Conservation (phyloP, 202 grass and related monocot species). For the Saccharum hybrid region DNA sequence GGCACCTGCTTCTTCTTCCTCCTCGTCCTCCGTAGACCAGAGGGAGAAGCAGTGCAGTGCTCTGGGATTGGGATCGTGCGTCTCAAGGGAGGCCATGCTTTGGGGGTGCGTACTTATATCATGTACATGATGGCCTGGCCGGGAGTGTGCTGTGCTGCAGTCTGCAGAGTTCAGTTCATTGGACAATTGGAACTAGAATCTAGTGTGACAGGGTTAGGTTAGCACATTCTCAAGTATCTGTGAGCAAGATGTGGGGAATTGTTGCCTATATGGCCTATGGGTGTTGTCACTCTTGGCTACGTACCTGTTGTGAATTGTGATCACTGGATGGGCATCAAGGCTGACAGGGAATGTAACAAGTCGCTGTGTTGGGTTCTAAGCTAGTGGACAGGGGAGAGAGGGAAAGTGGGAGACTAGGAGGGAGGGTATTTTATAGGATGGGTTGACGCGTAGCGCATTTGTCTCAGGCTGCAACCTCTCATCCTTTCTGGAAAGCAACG, state of each 20-base stretch:
- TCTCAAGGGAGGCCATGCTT: slow-evolving; percentile 47
- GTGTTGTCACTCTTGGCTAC: too few species aligned
- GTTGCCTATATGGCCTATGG: slow-evolving; percentile 34
- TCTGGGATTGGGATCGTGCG: slow-evolving; percentile 16
- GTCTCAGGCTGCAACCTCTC: slow-evolving; percentile 2
- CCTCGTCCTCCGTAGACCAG: neutral
- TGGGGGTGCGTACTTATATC: slow-evolving; percentile 38
- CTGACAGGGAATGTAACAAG: slow-evolving; percentile 20
- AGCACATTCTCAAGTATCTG: slow-evolving; percentile 50
- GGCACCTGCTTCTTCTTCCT: neutral
- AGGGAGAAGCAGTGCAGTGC: slow-evolving; percentile 31
- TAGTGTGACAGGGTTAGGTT: slow-evolving; percentile 35
- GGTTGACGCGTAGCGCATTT: slow-evolving; percentile 34
- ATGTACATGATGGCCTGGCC: slow-evolving; percentile 19
- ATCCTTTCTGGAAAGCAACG: slow-evolving; percentile 21
- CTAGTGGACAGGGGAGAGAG: slow-evolving; percentile 41
- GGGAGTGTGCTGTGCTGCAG: neutral
- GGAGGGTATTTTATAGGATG: slow-evolving; percentile 48
- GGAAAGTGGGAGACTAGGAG: slow-evolving; percentile 29
- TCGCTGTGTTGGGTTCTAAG: slow-evolving; percentile 37
- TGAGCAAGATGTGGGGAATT: slow-evolving; percentile 26
- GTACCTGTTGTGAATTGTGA: slow-evolving; percentile 39
- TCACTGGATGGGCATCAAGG: slow-evolving; percentile 40
- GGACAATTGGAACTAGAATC: slow-evolving; percentile 49
- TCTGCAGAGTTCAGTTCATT: neutral